Evolutionary conservation across 1,139 yeast genomes (phyloP).

Genomic region (Insectozyma bohioensis): DNA sequence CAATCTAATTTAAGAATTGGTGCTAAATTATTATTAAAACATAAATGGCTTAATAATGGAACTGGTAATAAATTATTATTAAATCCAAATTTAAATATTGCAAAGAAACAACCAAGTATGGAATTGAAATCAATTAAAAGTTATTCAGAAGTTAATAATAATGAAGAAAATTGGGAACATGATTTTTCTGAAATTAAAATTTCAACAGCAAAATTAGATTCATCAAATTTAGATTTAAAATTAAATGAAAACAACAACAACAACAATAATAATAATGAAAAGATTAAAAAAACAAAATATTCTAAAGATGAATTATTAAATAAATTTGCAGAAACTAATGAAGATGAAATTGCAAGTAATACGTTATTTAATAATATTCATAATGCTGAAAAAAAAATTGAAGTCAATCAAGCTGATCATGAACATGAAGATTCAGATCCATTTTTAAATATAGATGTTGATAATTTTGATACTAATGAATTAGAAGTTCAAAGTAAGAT

Average conservation of each 20-base stretch:
- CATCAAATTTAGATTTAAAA: constrained; percentile 2
- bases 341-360: constrained; percentile 15
- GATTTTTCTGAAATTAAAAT: constrained; percentile 26
- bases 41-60: constrained; percentile 55
- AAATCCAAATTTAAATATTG: constrained; percentile 1
- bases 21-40: constrained; percentile 57
- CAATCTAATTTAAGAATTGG: constrained; percentile 61
- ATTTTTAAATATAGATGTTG: constrained; percentile 39
- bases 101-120: constrained; percentile 10
- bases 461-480: constrained; percentile 44
- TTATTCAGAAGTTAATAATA: constrained; percentile 25
- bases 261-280: too few species aligned
- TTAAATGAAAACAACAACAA: too few species aligned
- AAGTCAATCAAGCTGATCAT: constrained; percentile 6
- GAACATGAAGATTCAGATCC: constrained; percentile 35
- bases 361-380: constrained; percentile 3
- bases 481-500: constrained; percentile 44
- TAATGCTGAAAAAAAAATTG: neutral
- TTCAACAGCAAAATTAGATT: constrained; percentile 10
- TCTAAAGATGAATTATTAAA: constrained; percentile 30
- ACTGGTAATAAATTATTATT: constrained; percentile 8
- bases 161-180: constrained; percentile 40
- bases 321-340: constrained; percentile 30
- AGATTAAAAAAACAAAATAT: constrained; percentile 8
- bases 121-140: constrained; percentile 23